These are phyloP conservation scores for Pleurotus djamor DNA, from an alignment of 768 basidiomycete species.

Conservation along the genomic window DNA sequence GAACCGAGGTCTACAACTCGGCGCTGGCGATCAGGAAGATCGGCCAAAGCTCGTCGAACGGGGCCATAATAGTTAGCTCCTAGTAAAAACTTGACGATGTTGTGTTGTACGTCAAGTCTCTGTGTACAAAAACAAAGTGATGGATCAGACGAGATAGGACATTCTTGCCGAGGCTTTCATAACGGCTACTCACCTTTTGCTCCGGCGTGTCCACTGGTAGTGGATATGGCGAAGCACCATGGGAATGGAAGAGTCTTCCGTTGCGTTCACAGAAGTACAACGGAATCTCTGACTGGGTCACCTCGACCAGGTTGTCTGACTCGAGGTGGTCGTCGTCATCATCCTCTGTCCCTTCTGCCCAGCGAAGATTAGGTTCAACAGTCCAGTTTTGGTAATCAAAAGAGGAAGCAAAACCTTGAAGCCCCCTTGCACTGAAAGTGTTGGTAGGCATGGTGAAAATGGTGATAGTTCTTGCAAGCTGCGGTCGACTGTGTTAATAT, in stretches of 20 bases:
- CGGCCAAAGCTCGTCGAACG: slow-evolving; percentile 47
- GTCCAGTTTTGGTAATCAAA: slow-evolving; percentile 5
- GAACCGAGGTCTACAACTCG: slow-evolving; percentile 75
- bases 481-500: slow-evolving; percentile 5
- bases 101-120: slow-evolving; percentile 54
- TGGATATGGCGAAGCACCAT: slow-evolving; percentile 61
- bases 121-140: slow-evolving; percentile 19
- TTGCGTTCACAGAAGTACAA: slow-evolving; percentile 54
- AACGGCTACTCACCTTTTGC: slow-evolving; percentile 48
- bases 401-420: slow-evolving; percentile 1
- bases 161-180: neutral
- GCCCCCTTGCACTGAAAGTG: neutral
- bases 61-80: slow-evolving; percentile 62
- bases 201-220: slow-evolving; percentile 73
- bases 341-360: slow-evolving; percentile 4
- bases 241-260: slow-evolving; percentile 69
- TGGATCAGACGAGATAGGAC: slow-evolving; percentile 2
- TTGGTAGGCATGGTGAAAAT: neutral
- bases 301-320: slow-evolving; percentile 29
- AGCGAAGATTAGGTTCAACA: slow-evolving; percentile 1
- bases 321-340: slow-evolving; percentile 15
- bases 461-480: neutral
- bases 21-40: slow-evolving; percentile 35
- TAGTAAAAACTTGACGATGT: slow-evolving; percentile 44
- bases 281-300: slow-evolving; percentile 54